Conservation (phyloP, 768 basidiomycete genomes). For the Termitomyces sp. region DNA sequence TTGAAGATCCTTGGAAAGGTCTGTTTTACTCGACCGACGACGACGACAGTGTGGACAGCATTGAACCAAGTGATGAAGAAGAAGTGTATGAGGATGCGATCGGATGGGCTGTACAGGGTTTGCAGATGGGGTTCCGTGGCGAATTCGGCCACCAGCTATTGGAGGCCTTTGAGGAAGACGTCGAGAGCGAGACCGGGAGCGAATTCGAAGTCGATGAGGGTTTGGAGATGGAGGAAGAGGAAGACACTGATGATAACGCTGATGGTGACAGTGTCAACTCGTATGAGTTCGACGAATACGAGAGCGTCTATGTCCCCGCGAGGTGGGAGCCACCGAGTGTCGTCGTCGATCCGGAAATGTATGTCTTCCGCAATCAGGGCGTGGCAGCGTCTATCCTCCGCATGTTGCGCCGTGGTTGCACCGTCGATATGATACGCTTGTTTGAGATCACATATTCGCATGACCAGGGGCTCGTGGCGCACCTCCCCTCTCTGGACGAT, state of each 20-base stretch:
- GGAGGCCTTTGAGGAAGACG: slow-evolving; percentile 1
- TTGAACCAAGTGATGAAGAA: slow-evolving; percentile 22
- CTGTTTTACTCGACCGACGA: slow-evolving; percentile 16
- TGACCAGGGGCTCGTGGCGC: slow-evolving; percentile 48
- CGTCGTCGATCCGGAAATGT: slow-evolving; percentile 19
- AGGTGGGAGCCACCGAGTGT: slow-evolving; percentile 59
- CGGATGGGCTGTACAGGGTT: slow-evolving; percentile 22
- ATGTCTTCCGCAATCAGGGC: slow-evolving; percentile 23
- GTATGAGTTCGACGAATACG: slow-evolving; percentile 13
- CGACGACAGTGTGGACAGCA: slow-evolving; percentile 8
- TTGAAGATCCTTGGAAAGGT: slow-evolving; percentile 24
- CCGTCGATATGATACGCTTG: slow-evolving; percentile 51
- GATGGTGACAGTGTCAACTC: slow-evolving; percentile 13
- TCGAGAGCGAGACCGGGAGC: slow-evolving; percentile 13
- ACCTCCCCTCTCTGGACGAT: slow-evolving; percentile 33
- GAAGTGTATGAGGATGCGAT: slow-evolving; percentile 23
- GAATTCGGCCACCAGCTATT: slow-evolving; percentile 2
- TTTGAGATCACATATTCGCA: slow-evolving; percentile 57
- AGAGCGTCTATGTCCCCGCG: slow-evolving; percentile 35
- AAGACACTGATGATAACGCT: slow-evolving; percentile 25
- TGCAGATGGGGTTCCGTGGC: slow-evolving; percentile 1
- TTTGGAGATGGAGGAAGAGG: slow-evolving; percentile 22
- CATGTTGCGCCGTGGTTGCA: slow-evolving; percentile 58
- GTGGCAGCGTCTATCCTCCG: slow-evolving; percentile 17
- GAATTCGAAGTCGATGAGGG: slow-evolving; percentile 29